Conservation (phyloP, 139 green algal genomes). For the Marvania coccoides region DNA sequence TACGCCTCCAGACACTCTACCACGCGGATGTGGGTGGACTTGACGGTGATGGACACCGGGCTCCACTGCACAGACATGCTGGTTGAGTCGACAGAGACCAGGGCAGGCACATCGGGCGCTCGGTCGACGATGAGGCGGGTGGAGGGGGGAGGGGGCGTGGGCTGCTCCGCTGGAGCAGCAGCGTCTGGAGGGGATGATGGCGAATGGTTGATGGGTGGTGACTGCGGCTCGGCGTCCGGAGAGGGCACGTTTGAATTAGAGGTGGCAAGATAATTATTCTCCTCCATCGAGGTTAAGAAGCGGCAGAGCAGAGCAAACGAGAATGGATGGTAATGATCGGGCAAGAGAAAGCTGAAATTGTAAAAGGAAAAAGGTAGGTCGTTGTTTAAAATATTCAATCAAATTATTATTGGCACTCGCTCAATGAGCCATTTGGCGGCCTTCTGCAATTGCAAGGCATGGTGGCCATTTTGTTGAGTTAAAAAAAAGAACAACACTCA, state of each 20-base stretch:
- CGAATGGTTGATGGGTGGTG: neutral
- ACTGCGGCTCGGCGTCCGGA: neutral
- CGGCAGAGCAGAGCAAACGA: neutral
- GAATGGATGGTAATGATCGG: no score
- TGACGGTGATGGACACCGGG: conserved; percentile 7
- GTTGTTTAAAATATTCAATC: no score
- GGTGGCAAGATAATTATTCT: neutral
- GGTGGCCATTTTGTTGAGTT: no score
- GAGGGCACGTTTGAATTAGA: neutral
- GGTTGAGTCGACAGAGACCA: neutral
- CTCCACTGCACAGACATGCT: conserved; percentile 19
- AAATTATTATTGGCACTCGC: no score
- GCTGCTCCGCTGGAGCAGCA: neutral
- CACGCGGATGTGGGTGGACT: neutral
- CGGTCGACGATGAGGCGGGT: conserved; percentile 15
- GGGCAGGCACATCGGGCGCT: neutral
- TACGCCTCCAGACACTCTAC: conserved; percentile 19
- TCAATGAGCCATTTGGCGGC: no score
- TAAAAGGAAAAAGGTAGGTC: no score
- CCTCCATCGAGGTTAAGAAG: neutral
- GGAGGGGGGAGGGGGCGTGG: neutral
- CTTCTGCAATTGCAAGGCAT: no score
- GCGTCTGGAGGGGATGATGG: neutral
- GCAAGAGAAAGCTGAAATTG: no score
- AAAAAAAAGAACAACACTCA: neutral